Base-by-base conservation (phyloP, 495 filamentous ascomycete species). In the Penicillium desertorum region DNA sequence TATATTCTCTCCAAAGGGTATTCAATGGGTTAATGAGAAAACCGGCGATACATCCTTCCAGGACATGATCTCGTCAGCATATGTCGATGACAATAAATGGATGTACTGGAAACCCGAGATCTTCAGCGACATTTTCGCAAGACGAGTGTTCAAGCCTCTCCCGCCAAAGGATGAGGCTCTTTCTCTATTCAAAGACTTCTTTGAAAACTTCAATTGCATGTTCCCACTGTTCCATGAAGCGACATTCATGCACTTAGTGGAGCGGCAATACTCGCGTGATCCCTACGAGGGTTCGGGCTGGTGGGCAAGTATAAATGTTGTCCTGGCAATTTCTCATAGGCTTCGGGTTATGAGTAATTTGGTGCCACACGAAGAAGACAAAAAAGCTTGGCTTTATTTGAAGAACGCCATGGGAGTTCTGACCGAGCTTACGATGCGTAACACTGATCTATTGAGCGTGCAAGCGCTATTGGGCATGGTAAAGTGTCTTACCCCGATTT, bases 1-100 rank as follows among this genome's bases (percentile, higher is more conserved):
- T 32, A 98, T 98, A 57, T 95, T 96, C 76, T 97, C 92, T 3
- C 94, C 94, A 16, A 96, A 96, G 69, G 94, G 94, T 51, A 94
- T 98, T 47, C 89, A 96, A 71, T 98, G 94, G 94, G 93, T 98
- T 46, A 98, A 96, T 62, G 89, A 96, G 60, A 98, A 96, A 76
- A 97, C 92, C 42, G 94, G 94, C 17, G 95, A 98, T 64, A 86
- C 72, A 12, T 95, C 91, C 0, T 98, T 98, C 71, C 90, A 96
- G 71, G 86, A 92, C 32, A 98, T 98, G 94, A 95, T 98, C 29
- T 87, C 89, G 2, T 84, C 86, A 42, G 84, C 87, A 2, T 88
- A 86, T 17, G 81, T 90, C 11, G 89, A 96, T 58, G 91, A 96
- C 60, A 88, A 92, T 66, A 95, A 93, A 70, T 96, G 89, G 90